Percentiles rank a stretch among this genome's conserved stretches.
Evolutionary conservation across 2,329 filamentous ascomycete genomes (phyloP).

Genomic region (Fusarium sp.): DNA sequence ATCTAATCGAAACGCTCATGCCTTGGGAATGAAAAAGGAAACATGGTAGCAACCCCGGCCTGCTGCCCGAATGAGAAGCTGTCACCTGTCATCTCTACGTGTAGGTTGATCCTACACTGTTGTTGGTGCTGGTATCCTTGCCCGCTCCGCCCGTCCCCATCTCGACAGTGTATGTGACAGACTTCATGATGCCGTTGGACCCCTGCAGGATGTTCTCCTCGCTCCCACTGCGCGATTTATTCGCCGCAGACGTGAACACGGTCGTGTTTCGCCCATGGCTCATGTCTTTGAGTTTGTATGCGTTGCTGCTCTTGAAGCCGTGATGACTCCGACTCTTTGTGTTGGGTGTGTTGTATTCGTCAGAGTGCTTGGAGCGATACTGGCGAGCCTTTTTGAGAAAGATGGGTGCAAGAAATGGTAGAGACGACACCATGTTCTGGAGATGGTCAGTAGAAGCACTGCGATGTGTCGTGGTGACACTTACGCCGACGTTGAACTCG

Average conservation of each 20-base stretch:
- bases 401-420: conserved; percentile 59
- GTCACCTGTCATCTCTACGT: not conserved
- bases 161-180: conserved; percentile 55
- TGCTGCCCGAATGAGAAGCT: not conserved
- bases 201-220: conserved; percentile 55
- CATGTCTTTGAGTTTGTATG: conserved; percentile 55
- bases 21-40: not conserved
- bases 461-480: conserved; percentile 24
- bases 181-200: conserved; percentile 55
- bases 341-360: conserved; percentile 44
- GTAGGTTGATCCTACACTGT: not conserved
- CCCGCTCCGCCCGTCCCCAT: conserved; percentile 46
- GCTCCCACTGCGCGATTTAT: conserved; percentile 46
- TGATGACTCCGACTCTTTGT: conserved; percentile 36
- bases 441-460: not conserved
- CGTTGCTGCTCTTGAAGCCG: conserved; percentile 45
- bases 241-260: conserved; percentile 42
- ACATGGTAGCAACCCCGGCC: not conserved
- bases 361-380: conserved; percentile 54
- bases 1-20: not conserved
- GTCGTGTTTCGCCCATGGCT: conserved; percentile 49
- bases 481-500: conserved; percentile 68
- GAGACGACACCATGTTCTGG: conserved; percentile 60
- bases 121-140: not conserved
- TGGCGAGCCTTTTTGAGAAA: conserved; percentile 57